Evolutionary conservation across 2,329 filamentous ascomycete species (phyloP).

Genomic region (Aspergillus aculeatus): DNA sequence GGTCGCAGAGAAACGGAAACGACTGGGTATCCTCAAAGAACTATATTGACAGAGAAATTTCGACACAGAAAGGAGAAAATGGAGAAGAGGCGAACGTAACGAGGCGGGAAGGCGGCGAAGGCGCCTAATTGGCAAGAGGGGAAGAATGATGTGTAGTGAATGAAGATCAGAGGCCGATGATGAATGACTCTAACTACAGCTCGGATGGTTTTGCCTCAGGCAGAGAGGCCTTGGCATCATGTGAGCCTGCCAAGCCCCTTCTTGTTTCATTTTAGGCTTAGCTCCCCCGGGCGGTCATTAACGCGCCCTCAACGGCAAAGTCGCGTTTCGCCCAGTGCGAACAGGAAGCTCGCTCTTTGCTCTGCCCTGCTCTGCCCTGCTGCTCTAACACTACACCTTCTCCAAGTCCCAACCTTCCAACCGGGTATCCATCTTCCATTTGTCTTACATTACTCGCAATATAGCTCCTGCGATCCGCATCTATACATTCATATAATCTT

Average conservation of each 20-base stretch:
- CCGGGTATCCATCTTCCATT: background rate
- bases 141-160: background rate
- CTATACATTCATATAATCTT: background rate
- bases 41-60: slow-evolving; percentile 15
- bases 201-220: slow-evolving; percentile 1
- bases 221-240: slow-evolving; percentile 4
- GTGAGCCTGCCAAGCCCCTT: slow-evolving; percentile 22
- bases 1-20: slow-evolving; percentile 18
- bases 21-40: slow-evolving; percentile 22
- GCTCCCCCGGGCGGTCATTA: slow-evolving; percentile 30
- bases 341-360: slow-evolving; percentile 17
- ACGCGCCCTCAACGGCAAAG: slow-evolving; percentile 30
- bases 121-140: slow-evolving; percentile 3
- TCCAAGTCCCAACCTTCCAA: background rate
- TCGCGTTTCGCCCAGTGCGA: slow-evolving; percentile 26
- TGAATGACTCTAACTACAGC: background rate
- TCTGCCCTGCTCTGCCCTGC: slow-evolving; percentile 20
- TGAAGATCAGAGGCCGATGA: background rate
- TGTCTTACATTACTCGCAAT: background rate
- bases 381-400: background rate
- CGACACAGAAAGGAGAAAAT: slow-evolving; percentile 15
- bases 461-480: background rate
- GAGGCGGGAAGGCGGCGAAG: slow-evolving; percentile 2
- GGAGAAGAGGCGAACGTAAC: slow-evolving; percentile 2
- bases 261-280: slow-evolving; percentile 22